Percentiles rank a stretch among this genome's conserved stretches.
These are phyloP conservation scores for Hemileia vastatrix DNA, from an alignment of 1,284 basidiomycete species.

Conservation along the genomic window DNA sequence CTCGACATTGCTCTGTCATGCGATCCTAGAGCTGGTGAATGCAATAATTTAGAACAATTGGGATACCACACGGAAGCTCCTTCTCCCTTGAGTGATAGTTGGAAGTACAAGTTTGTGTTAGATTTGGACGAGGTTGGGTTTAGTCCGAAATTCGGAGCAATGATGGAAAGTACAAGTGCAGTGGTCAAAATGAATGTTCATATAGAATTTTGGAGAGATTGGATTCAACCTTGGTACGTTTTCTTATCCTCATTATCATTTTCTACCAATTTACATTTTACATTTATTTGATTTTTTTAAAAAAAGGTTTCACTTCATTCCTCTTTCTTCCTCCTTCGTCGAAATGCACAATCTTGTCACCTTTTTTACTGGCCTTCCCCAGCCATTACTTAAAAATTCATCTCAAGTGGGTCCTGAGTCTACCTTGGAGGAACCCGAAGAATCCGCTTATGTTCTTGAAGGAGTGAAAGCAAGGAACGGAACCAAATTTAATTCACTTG, in stretches of 20 bases:
- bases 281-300: not conserved
- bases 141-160: constrained; percentile 74
- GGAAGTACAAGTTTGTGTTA: constrained; percentile 83
- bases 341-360: constrained; percentile 86
- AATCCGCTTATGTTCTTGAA: not conserved
- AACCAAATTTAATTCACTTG: constrained; percentile 32
- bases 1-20: constrained; percentile 71
- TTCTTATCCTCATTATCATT: not conserved
- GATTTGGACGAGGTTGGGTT: constrained; percentile 94
- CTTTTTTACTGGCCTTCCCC: constrained; percentile 64
- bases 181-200: constrained; percentile 82
- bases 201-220: constrained; percentile 74
- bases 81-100: constrained; percentile 71
- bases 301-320: constrained; percentile 80
- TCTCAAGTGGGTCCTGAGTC: not conserved
- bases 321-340: constrained; percentile 68
- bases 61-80: constrained; percentile 45
- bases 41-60: constrained; percentile 49
- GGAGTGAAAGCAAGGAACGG: not conserved
- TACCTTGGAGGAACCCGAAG: constrained; percentile 9
- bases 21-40: constrained; percentile 59
- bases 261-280: not conserved
- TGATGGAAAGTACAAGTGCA: constrained; percentile 74
- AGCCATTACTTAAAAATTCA: constrained; percentile 24
- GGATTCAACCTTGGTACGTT: constrained; percentile 69